phyloP scores from a whole-genome alignment of 805 yeast genomes.

The Monosporozyma aerobia region DNA sequence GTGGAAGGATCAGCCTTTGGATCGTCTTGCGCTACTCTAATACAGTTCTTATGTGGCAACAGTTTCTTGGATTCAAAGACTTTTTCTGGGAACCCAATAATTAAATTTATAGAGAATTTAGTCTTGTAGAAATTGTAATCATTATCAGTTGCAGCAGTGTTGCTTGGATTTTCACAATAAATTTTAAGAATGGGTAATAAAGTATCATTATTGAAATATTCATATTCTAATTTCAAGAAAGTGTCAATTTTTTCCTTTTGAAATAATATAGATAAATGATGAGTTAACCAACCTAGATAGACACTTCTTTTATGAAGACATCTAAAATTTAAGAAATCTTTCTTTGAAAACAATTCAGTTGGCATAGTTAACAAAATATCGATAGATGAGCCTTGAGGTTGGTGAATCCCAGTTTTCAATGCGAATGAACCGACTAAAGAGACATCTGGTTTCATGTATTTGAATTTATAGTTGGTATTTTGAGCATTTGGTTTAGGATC shows the following conservation, averaged over 20 bases:
- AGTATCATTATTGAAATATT: conserved; percentile 65
- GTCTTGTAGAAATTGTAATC: conserved; percentile 53
- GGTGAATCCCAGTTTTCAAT: conserved; percentile 66
- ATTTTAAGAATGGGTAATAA: conserved; percentile 67
- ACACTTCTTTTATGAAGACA: conserved; percentile 85
- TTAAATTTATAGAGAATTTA: conserved; percentile 59
- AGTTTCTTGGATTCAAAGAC: conserved; percentile 68
- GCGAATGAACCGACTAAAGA: conserved; percentile 86
- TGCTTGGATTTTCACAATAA: conserved; percentile 32
- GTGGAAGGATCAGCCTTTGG: conserved; percentile 31
- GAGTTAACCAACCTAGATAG: conserved; percentile 71
- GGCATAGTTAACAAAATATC: conserved; percentile 87
- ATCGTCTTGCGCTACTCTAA: conserved; percentile 46
- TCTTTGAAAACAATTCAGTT: conserved; percentile 57
- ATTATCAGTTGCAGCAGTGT: not conserved
- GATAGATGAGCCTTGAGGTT: conserved; percentile 55
- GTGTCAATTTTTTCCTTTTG: conserved; percentile 42
- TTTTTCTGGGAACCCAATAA: conserved; percentile 65
- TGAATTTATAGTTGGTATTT: conserved; percentile 60
- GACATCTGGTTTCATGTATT: conserved; percentile 61
- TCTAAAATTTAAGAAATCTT: conserved; percentile 85
- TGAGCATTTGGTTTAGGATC: conserved; percentile 69
- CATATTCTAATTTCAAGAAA: conserved; percentile 46
- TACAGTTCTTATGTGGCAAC: conserved; percentile 71
- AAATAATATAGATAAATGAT: conserved; percentile 45